phyloP scores from a whole-genome alignment of 495 filamentous ascomycete genomes.

The Penicillium antarcticum region DNA sequence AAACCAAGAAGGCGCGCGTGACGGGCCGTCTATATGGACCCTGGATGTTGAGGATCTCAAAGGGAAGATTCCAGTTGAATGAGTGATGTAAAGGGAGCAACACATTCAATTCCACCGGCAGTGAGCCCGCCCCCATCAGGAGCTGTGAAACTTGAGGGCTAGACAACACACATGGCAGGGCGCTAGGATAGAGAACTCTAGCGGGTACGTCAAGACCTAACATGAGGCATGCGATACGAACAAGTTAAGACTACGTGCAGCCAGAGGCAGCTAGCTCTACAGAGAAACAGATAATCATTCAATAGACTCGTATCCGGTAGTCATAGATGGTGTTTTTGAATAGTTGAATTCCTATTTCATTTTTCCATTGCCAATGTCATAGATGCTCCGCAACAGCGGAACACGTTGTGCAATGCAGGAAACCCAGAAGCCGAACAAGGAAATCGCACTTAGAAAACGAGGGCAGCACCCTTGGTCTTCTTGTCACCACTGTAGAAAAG shows the following conservation, averaged over 20 bases:
- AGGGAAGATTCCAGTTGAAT: no score
- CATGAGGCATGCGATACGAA: neutral
- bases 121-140: neutral
- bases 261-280: neutral
- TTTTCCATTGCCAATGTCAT: constrained; percentile 49
- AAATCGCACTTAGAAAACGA: constrained; percentile 83
- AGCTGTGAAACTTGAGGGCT: neutral
- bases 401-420: constrained; percentile 42
- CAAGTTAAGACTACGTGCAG: neutral
- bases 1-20: no score
- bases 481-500: constrained; percentile 87
- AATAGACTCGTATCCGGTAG: constrained; percentile 35
- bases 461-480: constrained; percentile 99
- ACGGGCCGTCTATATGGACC: no score
- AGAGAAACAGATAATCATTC: neutral
- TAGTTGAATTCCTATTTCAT: constrained; percentile 49
- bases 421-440: constrained; percentile 50
- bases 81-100: no score
- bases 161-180: neutral
- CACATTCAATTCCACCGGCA: neutral
- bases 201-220: neutral
- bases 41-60: no score
- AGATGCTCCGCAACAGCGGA: constrained; percentile 38
- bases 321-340: constrained; percentile 43
- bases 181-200: neutral